Evolutionary conservation across 768 basidiomycete genomes (phyloP).

Genomic region (Lactarius indigo): DNA sequence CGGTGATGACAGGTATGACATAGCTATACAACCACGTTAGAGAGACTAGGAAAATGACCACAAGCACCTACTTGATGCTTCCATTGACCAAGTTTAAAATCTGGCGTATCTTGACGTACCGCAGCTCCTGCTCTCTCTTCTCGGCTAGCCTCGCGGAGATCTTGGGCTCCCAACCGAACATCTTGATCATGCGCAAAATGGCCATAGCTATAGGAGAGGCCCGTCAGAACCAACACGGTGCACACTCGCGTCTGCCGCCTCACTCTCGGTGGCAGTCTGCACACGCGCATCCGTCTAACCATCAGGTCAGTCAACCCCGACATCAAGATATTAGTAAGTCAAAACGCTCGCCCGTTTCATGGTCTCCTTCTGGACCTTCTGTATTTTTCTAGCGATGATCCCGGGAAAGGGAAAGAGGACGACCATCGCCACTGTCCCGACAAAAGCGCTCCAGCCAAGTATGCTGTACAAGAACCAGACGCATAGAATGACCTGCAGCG

Average conservation of each 20-base stretch:
- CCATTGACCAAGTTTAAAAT: conserved; percentile 35
- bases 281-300: conserved; percentile 45
- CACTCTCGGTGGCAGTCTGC: conserved; percentile 42
- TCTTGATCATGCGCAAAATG: conserved; percentile 47
- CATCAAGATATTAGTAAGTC: neutral
- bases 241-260: neutral
- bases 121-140: conserved; percentile 41
- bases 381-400: conserved; percentile 36
- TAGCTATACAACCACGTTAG: conserved; percentile 27
- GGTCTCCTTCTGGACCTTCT: conserved; percentile 36
- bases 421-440: conserved; percentile 41
- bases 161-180: conserved; percentile 62
- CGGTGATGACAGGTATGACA: conserved; percentile 39
- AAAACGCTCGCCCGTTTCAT: conserved; percentile 38
- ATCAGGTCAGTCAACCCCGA: neutral
- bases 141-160: conserved; percentile 33
- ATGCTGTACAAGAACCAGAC: conserved; percentile 42
- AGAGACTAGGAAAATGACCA: neutral
- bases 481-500: conserved; percentile 40
- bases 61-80: conserved; percentile 31
- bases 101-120: conserved; percentile 34
- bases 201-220: conserved; percentile 30
- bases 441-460: conserved; percentile 47
- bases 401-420: conserved; percentile 43
- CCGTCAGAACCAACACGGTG: conserved; percentile 6